Percentiles rank a stretch among this genome's conserved stretches.
Evolutionary conservation across 2,329 filamentous ascomycete species (phyloP).

Genomic region (Diaporthe humulicola): DNA sequence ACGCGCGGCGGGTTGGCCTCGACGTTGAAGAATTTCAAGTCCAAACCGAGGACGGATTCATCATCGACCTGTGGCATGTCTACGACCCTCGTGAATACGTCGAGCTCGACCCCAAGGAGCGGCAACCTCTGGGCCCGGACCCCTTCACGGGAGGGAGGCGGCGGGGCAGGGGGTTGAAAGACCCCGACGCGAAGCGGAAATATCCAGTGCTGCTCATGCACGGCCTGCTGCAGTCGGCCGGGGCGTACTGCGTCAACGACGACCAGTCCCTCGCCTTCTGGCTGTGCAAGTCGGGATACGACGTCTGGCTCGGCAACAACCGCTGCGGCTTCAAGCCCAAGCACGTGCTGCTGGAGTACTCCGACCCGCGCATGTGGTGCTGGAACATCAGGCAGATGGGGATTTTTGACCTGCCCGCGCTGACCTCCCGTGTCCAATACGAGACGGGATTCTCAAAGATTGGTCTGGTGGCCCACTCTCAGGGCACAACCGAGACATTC

Average conservation of each 20-base stretch:
- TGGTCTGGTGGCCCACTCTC: conserved; percentile 87
- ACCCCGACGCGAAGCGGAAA: conserved; percentile 63
- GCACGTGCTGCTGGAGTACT: conserved; percentile 77
- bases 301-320: conserved; percentile 97
- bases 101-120: conserved; percentile 61
- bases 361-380: conserved; percentile 93
- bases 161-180: conserved; percentile 51
- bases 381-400: conserved; percentile 98
- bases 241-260: conserved; percentile 91
- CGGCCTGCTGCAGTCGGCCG: conserved; percentile 87
- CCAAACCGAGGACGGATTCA: conserved; percentile 93
- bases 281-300: conserved; percentile 91
- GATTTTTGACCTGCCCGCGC: conserved; percentile 85
- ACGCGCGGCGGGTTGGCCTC: conserved; percentile 87
- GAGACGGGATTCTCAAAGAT: conserved; percentile 89
- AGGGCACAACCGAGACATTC: conserved; percentile 90
- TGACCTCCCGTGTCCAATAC: conserved; percentile 82
- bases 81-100: conserved; percentile 84
- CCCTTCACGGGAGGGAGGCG: conserved; percentile 66
- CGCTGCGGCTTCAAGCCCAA: conserved; percentile 86
- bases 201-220: conserved; percentile 92
- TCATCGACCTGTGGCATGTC: conserved; percentile 90
- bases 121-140: conserved; percentile 69
- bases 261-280: conserved; percentile 92
- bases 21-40: conserved; percentile 88